phyloP scores from a whole-genome alignment of 2,329 filamentous ascomycete genomes.

The Monosporascus sp. region DNA sequence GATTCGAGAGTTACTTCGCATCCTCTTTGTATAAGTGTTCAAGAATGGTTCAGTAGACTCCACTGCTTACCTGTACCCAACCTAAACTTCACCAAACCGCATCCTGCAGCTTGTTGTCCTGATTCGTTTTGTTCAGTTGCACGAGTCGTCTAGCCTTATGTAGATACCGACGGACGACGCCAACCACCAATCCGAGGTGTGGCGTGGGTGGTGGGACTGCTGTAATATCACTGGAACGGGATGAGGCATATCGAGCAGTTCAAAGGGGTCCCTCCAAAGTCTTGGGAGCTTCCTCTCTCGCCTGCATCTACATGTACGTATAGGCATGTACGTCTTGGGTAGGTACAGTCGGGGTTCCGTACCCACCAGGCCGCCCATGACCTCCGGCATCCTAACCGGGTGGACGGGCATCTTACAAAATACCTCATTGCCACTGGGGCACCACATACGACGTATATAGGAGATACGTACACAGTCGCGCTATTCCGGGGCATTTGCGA shows the following conservation, averaged over 20 bases:
- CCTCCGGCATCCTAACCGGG: background rate
- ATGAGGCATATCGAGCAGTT: background rate
- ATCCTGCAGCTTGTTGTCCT: background rate
- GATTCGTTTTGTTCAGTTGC: background rate
- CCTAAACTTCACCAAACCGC: background rate
- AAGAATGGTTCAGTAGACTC: background rate
- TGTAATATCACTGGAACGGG: background rate
- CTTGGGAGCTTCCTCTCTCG: background rate
- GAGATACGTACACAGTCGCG: background rate
- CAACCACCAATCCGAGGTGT: background rate
- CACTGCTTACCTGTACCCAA: background rate
- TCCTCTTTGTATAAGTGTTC: background rate
- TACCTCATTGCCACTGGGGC: background rate
- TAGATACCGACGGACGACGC: background rate
- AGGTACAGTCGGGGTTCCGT: background rate
- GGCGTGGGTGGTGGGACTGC: background rate
- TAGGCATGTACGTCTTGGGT: background rate
- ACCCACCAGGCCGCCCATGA: background rate
- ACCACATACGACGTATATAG: background rate
- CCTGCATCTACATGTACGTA: background rate
- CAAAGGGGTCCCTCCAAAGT: background rate
- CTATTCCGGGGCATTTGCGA: background rate
- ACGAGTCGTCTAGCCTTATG: background rate
- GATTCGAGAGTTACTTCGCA: background rate
- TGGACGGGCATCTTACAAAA: background rate